phyloP scores from a whole-genome alignment of 768 basidiomycete genomes.

The Boletus huronensis region DNA sequence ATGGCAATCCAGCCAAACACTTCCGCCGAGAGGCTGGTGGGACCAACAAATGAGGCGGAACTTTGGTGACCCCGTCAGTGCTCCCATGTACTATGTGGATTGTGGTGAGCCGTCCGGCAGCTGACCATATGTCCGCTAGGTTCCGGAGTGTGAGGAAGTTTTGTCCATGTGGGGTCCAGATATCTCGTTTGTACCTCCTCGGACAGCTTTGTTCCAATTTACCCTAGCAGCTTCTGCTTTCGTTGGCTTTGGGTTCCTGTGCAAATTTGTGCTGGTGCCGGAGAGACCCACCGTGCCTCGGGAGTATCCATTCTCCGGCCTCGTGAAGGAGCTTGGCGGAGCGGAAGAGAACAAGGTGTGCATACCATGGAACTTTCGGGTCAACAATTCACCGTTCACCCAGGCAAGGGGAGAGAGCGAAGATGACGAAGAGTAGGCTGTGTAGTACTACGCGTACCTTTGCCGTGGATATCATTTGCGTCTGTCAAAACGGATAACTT shows the following conservation, averaged over 20 bases:
- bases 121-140: slow-evolving; percentile 38
- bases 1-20: slow-evolving; percentile 58
- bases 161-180: slow-evolving; percentile 89
- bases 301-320: slow-evolving; percentile 72
- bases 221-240: slow-evolving; percentile 59
- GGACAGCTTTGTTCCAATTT: slow-evolving; percentile 63
- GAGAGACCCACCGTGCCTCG: slow-evolving; percentile 66
- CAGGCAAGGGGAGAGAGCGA: slow-evolving; percentile 38
- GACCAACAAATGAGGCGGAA: slow-evolving; percentile 76
- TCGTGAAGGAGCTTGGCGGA: slow-evolving; percentile 76
- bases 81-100: slow-evolving; percentile 7
- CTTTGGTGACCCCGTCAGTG: slow-evolving; percentile 70
- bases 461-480: background rate
- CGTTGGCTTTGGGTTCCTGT: slow-evolving; percentile 55
- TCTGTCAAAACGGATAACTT: background rate
- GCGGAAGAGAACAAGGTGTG: slow-evolving; percentile 72
- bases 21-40: slow-evolving; percentile 68
- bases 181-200: slow-evolving; percentile 55
- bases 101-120: slow-evolving; percentile 2
- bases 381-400: slow-evolving; percentile 1
- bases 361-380: background rate
- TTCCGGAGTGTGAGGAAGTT: slow-evolving; percentile 78
- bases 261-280: slow-evolving; percentile 53
- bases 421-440: slow-evolving; percentile 32
- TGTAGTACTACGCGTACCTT: slow-evolving; percentile 10